Percentiles rank a stretch among this genome's conserved stretches.
phyloP scores from a whole-genome alignment of 2,329 filamentous ascomycete genomes.

The Cryphonectria japonica region DNA sequence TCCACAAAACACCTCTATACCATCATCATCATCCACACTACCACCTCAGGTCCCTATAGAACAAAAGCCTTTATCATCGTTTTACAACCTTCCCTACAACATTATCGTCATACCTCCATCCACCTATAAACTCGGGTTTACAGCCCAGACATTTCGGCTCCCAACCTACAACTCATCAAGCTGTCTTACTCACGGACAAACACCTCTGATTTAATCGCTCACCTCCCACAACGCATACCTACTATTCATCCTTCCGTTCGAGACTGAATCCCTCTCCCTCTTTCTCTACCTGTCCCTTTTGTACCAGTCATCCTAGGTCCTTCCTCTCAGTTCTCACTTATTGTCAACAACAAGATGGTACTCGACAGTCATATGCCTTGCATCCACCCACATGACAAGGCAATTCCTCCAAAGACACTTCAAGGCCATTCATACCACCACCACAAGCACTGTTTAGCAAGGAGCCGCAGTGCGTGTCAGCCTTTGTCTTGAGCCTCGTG shows the following conservation, averaged over 20 bases:
- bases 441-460: slow-evolving; percentile 19
- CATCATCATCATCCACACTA: neutral
- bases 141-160: neutral
- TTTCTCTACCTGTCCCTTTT: neutral
- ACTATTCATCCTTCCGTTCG: neutral
- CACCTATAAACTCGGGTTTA: neutral
- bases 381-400: slow-evolving; percentile 24
- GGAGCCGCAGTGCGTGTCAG: slow-evolving; percentile 1
- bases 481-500: neutral
- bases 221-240: neutral
- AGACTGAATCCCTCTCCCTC: too few species aligned
- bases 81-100: neutral
- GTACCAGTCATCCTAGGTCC: neutral
- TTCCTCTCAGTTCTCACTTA: neutral
- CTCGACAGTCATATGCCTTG: slow-evolving; percentile 23
- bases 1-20: neutral
- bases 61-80: neutral
- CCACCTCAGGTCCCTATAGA: neutral
- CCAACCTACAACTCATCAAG: neutral
- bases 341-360: slow-evolving; percentile 22
- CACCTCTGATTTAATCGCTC: neutral
- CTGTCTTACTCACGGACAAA: too few species aligned
- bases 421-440: slow-evolving; percentile 26
- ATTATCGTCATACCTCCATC: slow-evolving; percentile 9
- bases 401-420: slow-evolving; percentile 22